Conservation (phyloP, 805 yeast genomes). For the Candida ponderosae region DNA sequence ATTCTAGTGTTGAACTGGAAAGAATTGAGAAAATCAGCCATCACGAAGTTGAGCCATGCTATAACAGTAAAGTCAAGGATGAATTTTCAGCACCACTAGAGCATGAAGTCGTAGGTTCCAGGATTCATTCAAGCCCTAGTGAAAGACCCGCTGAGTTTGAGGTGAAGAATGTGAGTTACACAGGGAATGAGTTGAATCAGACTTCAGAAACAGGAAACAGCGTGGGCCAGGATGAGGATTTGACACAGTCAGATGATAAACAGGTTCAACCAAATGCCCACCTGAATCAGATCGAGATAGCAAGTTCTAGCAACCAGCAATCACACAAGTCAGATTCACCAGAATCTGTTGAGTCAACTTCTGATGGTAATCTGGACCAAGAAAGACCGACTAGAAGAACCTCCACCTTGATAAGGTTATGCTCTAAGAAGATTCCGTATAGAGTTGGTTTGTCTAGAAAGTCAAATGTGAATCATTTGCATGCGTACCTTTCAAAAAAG, state of each 20-base stretch:
- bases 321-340: background rate
- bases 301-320: background rate
- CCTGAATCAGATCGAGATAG: background rate
- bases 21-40: background rate
- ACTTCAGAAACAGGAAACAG: too few species aligned
- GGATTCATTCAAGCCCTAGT: background rate
- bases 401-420: constrained; percentile 8
- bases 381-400: constrained; percentile 4
- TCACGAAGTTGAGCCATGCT: background rate
- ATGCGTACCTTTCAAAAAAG: constrained; percentile 9
- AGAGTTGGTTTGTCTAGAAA: constrained; percentile 19
- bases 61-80: background rate
- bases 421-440: constrained; percentile 9
- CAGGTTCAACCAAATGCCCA: background rate
- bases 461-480: constrained; percentile 13
- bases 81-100: background rate
- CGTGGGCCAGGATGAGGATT: background rate
- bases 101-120: background rate
- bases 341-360: background rate
- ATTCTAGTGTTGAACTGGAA: background rate
- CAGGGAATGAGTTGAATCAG: too few species aligned
- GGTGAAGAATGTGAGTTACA: too few species aligned
- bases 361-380: background rate
- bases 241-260: background rate
- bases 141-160: background rate